Percentiles rank a stretch among this genome's conserved stretches.
These are phyloP conservation scores for Camelina neglecta DNA, from an alignment of 345 rosid species.

Conservation along the genomic window DNA sequence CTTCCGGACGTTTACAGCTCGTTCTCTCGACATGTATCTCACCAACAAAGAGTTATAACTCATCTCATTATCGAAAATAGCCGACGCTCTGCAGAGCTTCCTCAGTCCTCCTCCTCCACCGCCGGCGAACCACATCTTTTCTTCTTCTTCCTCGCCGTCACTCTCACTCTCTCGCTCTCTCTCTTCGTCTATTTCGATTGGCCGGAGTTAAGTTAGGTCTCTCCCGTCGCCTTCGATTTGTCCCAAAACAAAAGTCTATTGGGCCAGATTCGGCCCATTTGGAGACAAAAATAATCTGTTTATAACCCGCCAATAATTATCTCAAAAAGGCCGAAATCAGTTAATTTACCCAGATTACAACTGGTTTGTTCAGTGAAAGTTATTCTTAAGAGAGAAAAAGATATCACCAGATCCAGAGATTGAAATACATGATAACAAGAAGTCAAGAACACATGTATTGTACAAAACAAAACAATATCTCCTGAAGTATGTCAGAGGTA, in stretches of 20 bases:
- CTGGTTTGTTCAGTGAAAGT: slow-evolving; percentile 3
- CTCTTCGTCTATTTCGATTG: not conserved
- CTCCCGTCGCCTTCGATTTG: slow-evolving; percentile 20
- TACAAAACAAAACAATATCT: not conserved
- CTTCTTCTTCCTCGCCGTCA: slow-evolving; percentile 35
- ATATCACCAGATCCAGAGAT: too few species aligned
- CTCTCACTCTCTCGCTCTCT: not conserved
- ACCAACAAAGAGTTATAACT: slow-evolving; percentile 39
- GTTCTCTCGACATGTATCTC: slow-evolving; percentile 70
- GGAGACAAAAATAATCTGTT: not conserved
- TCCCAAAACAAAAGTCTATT: not conserved
- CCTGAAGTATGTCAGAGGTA: not conserved
- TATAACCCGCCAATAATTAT: not conserved
- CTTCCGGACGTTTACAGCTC: slow-evolving; percentile 84
- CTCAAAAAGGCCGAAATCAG: not conserved
- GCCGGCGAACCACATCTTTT: slow-evolving; percentile 47
- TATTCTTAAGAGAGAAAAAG: too few species aligned
- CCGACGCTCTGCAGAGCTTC: slow-evolving; percentile 27
- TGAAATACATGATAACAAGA: too few species aligned
- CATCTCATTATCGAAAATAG: slow-evolving; percentile 1
- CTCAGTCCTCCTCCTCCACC: slow-evolving; percentile 43
- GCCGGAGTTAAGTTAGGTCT: slow-evolving; percentile 32
- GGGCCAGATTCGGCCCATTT: not conserved
- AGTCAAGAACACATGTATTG: not conserved
- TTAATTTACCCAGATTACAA: not conserved